These are phyloP conservation scores for Leccinellum albellum DNA, from an alignment of 768 basidiomycete species.

Conservation along the genomic window DNA sequence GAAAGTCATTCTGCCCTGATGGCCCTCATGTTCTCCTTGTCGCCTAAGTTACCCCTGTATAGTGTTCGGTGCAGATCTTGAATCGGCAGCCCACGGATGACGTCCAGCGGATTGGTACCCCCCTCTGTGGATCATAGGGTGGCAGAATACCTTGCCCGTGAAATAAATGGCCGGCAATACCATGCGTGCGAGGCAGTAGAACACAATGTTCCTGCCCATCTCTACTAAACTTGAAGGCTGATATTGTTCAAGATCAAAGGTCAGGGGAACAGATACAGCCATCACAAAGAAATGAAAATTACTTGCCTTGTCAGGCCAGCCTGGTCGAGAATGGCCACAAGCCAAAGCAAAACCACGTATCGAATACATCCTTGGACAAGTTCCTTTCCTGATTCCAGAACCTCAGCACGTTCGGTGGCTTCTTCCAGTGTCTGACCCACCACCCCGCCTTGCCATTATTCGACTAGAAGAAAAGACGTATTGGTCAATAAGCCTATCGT, in stretches of 20 bases:
- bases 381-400: conserved; percentile 57
- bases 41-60: conserved; percentile 92
- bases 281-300: not conserved
- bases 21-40: conserved; percentile 88
- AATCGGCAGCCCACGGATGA: conserved; percentile 80
- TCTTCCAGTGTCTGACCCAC: conserved; percentile 77
- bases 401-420: conserved; percentile 70
- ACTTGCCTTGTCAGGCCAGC: conserved; percentile 89
- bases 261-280: conserved; percentile 40
- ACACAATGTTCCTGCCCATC: conserved; percentile 98
- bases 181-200: conserved; percentile 99
- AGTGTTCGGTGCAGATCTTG: conserved; percentile 83
- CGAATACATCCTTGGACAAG: conserved; percentile 90
- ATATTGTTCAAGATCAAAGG: conserved; percentile 70
- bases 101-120: conserved; percentile 82
- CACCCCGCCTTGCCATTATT: conserved; percentile 83
- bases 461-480: conserved; percentile 33
- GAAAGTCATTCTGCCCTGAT: conserved; percentile 97
- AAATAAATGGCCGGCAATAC: conserved; percentile 86
- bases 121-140: conserved; percentile 88
- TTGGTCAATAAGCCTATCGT: not conserved
- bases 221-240: conserved; percentile 89
- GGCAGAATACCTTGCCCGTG: conserved; percentile 93
- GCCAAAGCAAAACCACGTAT: conserved; percentile 99
- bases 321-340: conserved; percentile 99